These are phyloP conservation scores for Spirogloea muscicola DNA, from an alignment of 139 green algal species.

Conservation along the genomic window DNA sequence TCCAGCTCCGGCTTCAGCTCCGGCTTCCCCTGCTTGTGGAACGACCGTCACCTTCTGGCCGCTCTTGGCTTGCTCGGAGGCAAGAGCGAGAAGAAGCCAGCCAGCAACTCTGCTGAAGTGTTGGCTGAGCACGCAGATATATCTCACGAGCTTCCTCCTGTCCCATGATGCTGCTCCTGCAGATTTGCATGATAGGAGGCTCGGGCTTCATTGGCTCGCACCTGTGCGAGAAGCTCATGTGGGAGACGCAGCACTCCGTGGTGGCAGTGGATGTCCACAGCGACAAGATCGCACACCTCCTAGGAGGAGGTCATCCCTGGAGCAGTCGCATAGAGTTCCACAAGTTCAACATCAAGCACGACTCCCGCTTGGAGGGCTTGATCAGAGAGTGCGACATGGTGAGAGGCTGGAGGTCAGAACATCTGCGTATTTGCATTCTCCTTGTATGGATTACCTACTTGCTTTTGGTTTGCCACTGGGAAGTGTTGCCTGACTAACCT, in stretches of 20 bases:
- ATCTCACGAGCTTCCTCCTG: neutral
- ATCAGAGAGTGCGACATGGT: conserved; percentile 37
- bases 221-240: conserved; percentile 34
- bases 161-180: neutral
- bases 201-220: conserved; percentile 35
- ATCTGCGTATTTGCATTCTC: too few relatives aligned
- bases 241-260: conserved; percentile 22
- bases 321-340: conserved; percentile 25
- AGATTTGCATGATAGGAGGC: conserved; percentile 32
- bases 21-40: too few relatives aligned
- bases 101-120: too few relatives aligned
- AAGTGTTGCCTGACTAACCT: too few relatives aligned
- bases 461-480: too few relatives aligned
- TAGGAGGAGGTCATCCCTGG: conserved; percentile 13
- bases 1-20: too few relatives aligned
- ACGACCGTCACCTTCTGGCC: too few relatives aligned
- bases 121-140: too few relatives aligned
- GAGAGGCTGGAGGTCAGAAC: too few relatives aligned
- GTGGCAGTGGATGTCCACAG: conserved; percentile 31
- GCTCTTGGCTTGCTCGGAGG: too few relatives aligned
- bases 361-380: conserved; percentile 16
- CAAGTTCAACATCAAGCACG: conserved; percentile 35
- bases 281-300: conserved; percentile 37
- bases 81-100: too few relatives aligned
- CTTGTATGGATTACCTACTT: too few relatives aligned